A percentile compares a stretch with the other conserved stretches of the same genome.
phyloP scores from a whole-genome alignment of 2,329 filamentous ascomycete genomes.

The Emergomyces orientalis region DNA sequence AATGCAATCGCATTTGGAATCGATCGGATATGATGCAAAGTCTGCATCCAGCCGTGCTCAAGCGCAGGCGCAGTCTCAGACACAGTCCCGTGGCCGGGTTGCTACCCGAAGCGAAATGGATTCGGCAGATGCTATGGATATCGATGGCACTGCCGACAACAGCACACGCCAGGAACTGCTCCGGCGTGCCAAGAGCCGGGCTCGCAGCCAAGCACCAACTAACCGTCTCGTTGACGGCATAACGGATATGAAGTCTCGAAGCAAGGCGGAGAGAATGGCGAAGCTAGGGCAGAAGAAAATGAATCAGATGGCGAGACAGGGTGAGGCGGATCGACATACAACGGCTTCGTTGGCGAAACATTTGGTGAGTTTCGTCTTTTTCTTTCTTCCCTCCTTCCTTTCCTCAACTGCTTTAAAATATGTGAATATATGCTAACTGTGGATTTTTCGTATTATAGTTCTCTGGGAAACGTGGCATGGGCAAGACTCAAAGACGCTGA shows the following conservation, averaged over 20 bases:
- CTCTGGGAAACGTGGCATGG: slow-evolving; percentile 85
- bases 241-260: slow-evolving; percentile 53
- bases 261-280: slow-evolving; percentile 73
- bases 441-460: slow-evolving; percentile 43
- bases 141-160: slow-evolving; percentile 33
- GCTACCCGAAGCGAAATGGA: slow-evolving; percentile 54
- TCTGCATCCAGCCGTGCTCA: slow-evolving; percentile 61
- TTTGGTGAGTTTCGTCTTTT: slow-evolving; percentile 54
- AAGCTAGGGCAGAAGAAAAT: slow-evolving; percentile 96
- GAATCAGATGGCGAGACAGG: slow-evolving; percentile 95
- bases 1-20: slow-evolving; percentile 77
- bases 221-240: slow-evolving; percentile 47
- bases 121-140: slow-evolving; percentile 47
- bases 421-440: slow-evolving; percentile 24
- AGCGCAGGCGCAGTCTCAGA: slow-evolving; percentile 47
- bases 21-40: slow-evolving; percentile 71
- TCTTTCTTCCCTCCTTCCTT: slow-evolving; percentile 7
- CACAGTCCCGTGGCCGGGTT: slow-evolving; percentile 60
- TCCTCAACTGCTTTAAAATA: slow-evolving; percentile 1
- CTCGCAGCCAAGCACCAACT: slow-evolving; percentile 45
- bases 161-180: slow-evolving; percentile 37
- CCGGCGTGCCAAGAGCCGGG: slow-evolving; percentile 64
- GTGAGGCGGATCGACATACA: slow-evolving; percentile 89
- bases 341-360: slow-evolving; percentile 78
- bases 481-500: slow-evolving; percentile 57